Evolutionary conservation across 192 early-diverging fungal genomes (phyloP), one percentile per base, ranked within the genome.

Genomic region (Phlyctochytrium planicorne): DNA sequence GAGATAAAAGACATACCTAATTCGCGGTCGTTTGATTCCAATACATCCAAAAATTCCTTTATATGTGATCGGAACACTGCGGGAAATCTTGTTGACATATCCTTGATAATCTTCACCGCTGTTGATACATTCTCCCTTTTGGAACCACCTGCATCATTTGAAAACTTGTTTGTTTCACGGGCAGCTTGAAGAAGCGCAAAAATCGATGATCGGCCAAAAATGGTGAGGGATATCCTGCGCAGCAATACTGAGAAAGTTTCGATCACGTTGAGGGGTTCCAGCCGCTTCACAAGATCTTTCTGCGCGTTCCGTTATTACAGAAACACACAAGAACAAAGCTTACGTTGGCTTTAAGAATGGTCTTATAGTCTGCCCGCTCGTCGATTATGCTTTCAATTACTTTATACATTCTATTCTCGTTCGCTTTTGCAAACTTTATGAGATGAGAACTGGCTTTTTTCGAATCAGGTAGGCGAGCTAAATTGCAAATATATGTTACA

Each of bases 221-320:
- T 76, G 4, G 86, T 88, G 36, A 94, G 71, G 6, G 87, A 86
- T 14, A 93, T 86, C 6, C 91, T 82, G 31, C 91, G 87, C 53
- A 97, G 79, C 25, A 95, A 75, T 17, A 89, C 72, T 1, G 81
- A 75, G 27, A 94, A 92, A 0, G 89, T 85, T 47, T 96, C 95
- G 30, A 84, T 62, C 12, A 74, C 77, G 20, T 87, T 75, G n/a
- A 89, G 69, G 25, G 80, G 75, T 25, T 90, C 87, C 10, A 96
- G 76, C 6, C 80, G 73, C 56, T 89, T 83, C 20, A 89, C 57
- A 1, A 91, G 70, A 56, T 92, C 90, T 74, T 81, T 89, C 82
- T 91, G 29, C 27, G 34, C 37, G 31, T n/a, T n/a, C n/a, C n/a
- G n/a, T n/a, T n/a, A n/a, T 29, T 25, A 53, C 74, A 72, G 74